These are phyloP conservation scores for Neonothopanus nambi DNA, from an alignment of 1,284 basidiomycete species.

Conservation along the genomic window DNA sequence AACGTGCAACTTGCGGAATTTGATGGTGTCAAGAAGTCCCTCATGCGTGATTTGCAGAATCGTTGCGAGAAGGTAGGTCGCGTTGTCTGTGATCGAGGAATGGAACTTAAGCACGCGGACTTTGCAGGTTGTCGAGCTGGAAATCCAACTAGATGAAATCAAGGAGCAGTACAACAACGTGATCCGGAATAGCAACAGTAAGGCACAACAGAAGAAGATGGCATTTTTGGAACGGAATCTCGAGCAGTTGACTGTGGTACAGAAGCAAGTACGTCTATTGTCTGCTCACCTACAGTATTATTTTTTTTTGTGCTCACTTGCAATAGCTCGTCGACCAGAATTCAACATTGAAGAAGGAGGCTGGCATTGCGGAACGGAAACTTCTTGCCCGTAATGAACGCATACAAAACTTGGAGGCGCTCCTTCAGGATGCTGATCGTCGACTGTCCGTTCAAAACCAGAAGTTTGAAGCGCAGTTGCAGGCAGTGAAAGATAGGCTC, in stretches of 20 bases:
- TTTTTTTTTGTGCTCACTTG: slow-evolving; percentile 7
- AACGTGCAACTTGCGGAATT: slow-evolving; percentile 97
- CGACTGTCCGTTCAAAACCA: slow-evolving; percentile 89
- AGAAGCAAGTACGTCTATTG: slow-evolving; percentile 79
- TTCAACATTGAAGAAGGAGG: slow-evolving; percentile 95
- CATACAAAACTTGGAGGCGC: slow-evolving; percentile 92
- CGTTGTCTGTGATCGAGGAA: slow-evolving; percentile 8
- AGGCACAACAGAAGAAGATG: slow-evolving; percentile 99
- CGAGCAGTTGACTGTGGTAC: slow-evolving; percentile 93
- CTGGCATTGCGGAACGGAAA: slow-evolving; percentile 95
- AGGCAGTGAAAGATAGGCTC: slow-evolving; percentile 88
- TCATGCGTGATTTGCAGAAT: slow-evolving; percentile 98
- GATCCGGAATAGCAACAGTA: slow-evolving; percentile 95
- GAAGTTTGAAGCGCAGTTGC: slow-evolving; percentile 92
- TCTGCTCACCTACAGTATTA: neutral
- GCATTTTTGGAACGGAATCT: slow-evolving; percentile 97
- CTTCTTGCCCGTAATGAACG: slow-evolving; percentile 95
- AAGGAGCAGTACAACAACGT: slow-evolving; percentile 99
- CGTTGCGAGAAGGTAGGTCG: slow-evolving; percentile 94
- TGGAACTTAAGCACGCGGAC: slow-evolving; percentile 16
- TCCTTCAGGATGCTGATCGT: slow-evolving; percentile 92
- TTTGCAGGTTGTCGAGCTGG: slow-evolving; percentile 92
- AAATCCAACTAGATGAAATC: slow-evolving; percentile 98
- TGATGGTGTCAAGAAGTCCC: slow-evolving; percentile 97
- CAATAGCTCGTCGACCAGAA: slow-evolving; percentile 96